Conservation (phyloP, 1,284 basidiomycete species). For the Tilletia caries region DNA sequence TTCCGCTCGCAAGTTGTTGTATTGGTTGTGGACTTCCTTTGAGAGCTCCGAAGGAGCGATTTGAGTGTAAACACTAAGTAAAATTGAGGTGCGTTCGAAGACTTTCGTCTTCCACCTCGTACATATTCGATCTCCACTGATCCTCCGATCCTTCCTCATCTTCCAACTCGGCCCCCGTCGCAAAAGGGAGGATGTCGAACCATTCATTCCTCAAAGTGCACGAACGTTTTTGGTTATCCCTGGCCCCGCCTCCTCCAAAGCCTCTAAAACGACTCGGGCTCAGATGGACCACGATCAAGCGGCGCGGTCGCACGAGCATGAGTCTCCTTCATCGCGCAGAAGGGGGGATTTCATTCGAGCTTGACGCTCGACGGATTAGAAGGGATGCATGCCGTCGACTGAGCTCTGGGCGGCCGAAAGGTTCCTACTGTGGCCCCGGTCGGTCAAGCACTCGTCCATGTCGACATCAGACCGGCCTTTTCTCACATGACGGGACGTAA, state of each 20-base stretch:
- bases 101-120: no score
- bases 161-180: constrained; percentile 32
- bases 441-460: no score
- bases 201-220: constrained; percentile 41
- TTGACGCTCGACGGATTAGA: constrained; percentile 15
- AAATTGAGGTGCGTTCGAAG: no score
- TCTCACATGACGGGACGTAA: no score
- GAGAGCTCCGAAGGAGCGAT: no score
- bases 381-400: no score
- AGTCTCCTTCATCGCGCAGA: constrained; percentile 46
- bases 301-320: constrained; percentile 43
- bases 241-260: constrained; percentile 29
- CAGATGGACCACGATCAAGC: constrained; percentile 42
- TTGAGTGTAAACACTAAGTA: no score
- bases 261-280: constrained; percentile 41
- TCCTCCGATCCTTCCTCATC: constrained; percentile 17
- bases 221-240: constrained; percentile 45
- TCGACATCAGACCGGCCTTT: no score
- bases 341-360: constrained; percentile 22
- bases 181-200: constrained; percentile 41
- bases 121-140: constrained; percentile 16
- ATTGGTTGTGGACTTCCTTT: no score
- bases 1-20: no score
- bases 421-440: no score
- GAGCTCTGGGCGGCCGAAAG: no score